phyloP scores from a whole-genome alignment of 2,329 filamentous ascomycete species.

The Macrophomina pseudophaseolina region DNA sequence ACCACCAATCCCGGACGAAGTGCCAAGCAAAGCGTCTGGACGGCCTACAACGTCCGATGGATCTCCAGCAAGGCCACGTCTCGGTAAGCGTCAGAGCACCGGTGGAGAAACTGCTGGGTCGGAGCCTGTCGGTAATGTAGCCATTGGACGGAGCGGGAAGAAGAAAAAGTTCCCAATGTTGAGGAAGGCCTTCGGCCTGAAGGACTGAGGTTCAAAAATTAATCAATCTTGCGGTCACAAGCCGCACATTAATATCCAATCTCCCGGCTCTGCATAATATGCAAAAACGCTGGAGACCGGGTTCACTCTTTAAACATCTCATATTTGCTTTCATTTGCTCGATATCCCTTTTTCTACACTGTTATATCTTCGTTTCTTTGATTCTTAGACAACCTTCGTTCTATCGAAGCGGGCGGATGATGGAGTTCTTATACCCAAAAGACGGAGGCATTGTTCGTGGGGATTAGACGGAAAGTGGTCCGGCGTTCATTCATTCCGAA shows the following conservation, averaged over 20 bases:
- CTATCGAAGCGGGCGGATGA: background rate
- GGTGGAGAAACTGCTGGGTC: background rate
- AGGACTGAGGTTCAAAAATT: constrained; percentile 50
- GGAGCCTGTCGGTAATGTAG: constrained; percentile 28
- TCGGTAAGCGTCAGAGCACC: constrained; percentile 33
- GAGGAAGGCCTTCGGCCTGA: constrained; percentile 68
- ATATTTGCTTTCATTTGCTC: background rate
- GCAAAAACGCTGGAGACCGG: constrained; percentile 2
- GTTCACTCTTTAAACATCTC: background rate
- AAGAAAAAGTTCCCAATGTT: constrained; percentile 72
- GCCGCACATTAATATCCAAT: background rate
- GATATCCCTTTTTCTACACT: constrained; percentile 11
- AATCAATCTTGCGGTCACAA: background rate
- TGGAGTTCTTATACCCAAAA: constrained; percentile 19
- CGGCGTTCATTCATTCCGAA: background rate
- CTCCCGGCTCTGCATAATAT: constrained; percentile 11
- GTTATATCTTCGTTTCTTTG: background rate
- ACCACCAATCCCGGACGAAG: constrained; percentile 33
- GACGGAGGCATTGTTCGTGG: constrained; percentile 13
- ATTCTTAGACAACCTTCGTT: constrained; percentile 13
- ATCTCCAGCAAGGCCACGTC: constrained; percentile 25
- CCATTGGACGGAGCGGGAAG: constrained; percentile 46
- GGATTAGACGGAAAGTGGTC: constrained; percentile 8
- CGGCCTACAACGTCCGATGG: constrained; percentile 42
- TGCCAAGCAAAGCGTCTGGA: background rate